Conservation (phyloP, 2,329 filamentous ascomycete genomes). For the Neocatenulostroma microsporum region DNA sequence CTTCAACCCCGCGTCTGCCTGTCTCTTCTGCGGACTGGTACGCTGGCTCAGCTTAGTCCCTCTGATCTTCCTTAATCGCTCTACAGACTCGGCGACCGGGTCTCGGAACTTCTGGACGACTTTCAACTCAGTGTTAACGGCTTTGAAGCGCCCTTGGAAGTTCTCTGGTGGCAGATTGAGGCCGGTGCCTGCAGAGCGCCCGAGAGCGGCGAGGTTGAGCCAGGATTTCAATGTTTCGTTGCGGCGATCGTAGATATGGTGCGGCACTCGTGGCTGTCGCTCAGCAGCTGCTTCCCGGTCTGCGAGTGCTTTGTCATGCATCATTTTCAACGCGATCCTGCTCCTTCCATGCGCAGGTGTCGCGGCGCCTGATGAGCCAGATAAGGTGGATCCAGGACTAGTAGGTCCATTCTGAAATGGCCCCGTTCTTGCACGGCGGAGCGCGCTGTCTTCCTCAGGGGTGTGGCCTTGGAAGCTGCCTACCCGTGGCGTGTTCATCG, state of each 20-base stretch:
- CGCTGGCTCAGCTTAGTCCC: conserved; percentile 8
- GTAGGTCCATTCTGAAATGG: conserved; percentile 16
- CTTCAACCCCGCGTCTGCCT: conserved; percentile 10
- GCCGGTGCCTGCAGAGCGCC: background rate
- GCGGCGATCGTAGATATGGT: conserved; percentile 27
- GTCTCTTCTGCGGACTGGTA: conserved; percentile 4
- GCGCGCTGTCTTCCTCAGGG: conserved; percentile 20
- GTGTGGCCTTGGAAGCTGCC: conserved; percentile 18
- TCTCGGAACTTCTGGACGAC: conserved; percentile 29
- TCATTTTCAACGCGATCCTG: conserved; percentile 25
- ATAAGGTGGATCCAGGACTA: conserved; percentile 24
- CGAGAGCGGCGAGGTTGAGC: conserved; percentile 14
- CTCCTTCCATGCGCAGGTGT: conserved; percentile 26
- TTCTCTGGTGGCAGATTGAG: conserved; percentile 23
- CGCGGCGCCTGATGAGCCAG: conserved; percentile 22
- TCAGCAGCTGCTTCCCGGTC: conserved; percentile 23
- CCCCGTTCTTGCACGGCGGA: conserved; percentile 6
- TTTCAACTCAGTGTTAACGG: conserved; percentile 26
- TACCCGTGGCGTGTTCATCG: conserved; percentile 23
- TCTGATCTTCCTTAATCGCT: conserved; percentile 19
- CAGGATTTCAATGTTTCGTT: conserved; percentile 29
- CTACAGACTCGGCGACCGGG: conserved; percentile 24
- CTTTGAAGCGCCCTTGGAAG: conserved; percentile 29
- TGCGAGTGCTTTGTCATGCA: conserved; percentile 28
- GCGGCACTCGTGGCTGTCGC: conserved; percentile 22